These are phyloP conservation scores for Nevesoporus exiguus DNA, from an alignment of 768 basidiomycete species.

Conservation along the genomic window DNA sequence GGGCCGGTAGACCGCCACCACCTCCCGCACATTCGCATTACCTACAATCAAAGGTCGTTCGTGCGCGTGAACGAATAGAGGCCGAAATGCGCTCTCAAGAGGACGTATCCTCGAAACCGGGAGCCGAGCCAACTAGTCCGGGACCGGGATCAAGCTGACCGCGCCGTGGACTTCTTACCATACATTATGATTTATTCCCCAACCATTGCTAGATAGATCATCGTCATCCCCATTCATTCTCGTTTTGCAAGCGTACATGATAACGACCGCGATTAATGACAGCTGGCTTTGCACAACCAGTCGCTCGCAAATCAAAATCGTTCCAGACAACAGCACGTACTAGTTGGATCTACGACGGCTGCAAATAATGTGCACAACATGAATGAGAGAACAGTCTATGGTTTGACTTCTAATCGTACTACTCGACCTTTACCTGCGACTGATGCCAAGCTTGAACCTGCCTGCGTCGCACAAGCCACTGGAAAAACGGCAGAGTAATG, in stretches of 20 bases:
- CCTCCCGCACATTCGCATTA: conserved; percentile 75
- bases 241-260: conserved; percentile 15
- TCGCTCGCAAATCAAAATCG: not conserved
- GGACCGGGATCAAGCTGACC: conserved; percentile 24
- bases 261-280: conserved; percentile 15
- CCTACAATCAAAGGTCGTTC: conserved; percentile 94
- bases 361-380: not conserved
- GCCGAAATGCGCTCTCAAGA: conserved; percentile 57
- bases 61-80: conserved; percentile 92
- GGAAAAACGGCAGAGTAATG: conserved; percentile 48
- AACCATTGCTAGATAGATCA: conserved; percentile 19
- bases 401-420: not conserved
- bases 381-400: not conserved
- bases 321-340: not conserved
- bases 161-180: not conserved
- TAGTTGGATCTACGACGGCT: not conserved
- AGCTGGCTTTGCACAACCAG: not conserved
- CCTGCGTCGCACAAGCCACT: conserved; percentile 37
- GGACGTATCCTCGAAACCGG: conserved; percentile 21
- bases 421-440: conserved; percentile 12
- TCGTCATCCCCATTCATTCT: conserved; percentile 28
- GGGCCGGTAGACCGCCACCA: conserved; percentile 40
- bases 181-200: conserved; percentile 17
- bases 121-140: conserved; percentile 14
- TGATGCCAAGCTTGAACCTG: conserved; percentile 22